Evolutionary conservation across 805 yeast species (phyloP).

Genomic region (Ogataea zsoltii): DNA sequence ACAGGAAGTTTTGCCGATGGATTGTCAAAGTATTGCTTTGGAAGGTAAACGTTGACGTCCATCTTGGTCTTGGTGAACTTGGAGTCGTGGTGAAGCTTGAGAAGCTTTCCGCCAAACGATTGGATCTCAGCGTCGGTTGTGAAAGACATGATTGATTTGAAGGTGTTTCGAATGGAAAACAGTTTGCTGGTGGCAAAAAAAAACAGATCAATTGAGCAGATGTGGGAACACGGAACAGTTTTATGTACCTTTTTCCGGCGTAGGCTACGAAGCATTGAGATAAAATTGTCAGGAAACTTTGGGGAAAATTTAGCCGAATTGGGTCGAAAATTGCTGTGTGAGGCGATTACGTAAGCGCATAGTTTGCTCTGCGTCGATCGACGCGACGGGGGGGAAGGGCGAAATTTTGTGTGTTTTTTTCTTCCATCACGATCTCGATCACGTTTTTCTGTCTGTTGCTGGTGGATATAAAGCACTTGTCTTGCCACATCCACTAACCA

Average conservation of each 20-base stretch:
- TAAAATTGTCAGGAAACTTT: not conserved
- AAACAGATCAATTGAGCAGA: no score
- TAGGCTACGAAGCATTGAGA: conserved; percentile 1
- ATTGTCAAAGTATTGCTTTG: conserved; percentile 46
- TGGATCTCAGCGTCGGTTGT: conserved; percentile 52
- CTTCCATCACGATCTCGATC: not conserved
- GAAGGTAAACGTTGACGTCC: conserved; percentile 84
- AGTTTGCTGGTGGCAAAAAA: not conserved
- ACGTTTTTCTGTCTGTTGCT: no score
- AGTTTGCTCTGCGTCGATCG: not conserved
- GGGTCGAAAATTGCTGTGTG: not conserved
- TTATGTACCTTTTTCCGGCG: no score
- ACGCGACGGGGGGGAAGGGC: no score
- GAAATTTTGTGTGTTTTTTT: no score
- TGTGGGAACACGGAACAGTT: no score
- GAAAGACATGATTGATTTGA: conserved; percentile 44
- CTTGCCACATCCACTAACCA: no score
- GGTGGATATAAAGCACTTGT: no score
- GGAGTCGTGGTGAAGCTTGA: conserved; percentile 77
- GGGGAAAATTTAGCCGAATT: conserved; percentile 6
- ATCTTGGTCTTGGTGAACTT: conserved; percentile 62
- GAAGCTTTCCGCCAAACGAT: conserved; percentile 72
- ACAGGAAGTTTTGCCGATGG: conserved; percentile 60
- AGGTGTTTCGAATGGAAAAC: not conserved
- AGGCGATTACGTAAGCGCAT: not conserved